Base-by-base conservation (phyloP, 1,284 basidiomycete genomes). In the Violaceomyces palustris region DNA sequence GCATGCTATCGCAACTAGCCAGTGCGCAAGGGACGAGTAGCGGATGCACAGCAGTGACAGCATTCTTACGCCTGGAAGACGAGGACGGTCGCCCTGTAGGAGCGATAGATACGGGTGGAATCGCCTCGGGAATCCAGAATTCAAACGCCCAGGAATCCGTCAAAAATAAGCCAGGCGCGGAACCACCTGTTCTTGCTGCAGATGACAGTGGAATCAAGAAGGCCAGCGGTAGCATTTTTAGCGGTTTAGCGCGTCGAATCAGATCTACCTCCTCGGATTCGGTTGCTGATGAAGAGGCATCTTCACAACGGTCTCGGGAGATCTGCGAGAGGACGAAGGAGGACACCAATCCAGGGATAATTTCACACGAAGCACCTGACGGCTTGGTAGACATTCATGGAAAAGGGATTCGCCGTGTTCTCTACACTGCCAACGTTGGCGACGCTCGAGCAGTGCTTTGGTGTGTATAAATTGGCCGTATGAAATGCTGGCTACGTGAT, bases 31-130 rank as follows among this genome's bases (percentile, higher is more conserved):
- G 87, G 69, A 91, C 92, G 37, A 89, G 94, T 67, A 93, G 90
- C 8, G 94, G 94, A 0, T 98, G 93, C 70, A 98, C 94, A 0
- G 94, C 88, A 3, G 94, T 96, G 24, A 91, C 89, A n/a, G 90
- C 89, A 3, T 92, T 98, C 76, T 79, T 99, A 35, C 85, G 94
- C n/a, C 76, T 96, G 44, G 94, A 99, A 75, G 87, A 91, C 61
- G 78, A 67, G 12, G 60, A 71, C 3, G 74, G 74, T 4, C 56
- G 67, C 9, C 61, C 71, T 1, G 42, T 69, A 14, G 64, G 62
- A 31, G 34, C 39, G n/a, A 8, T 22, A 34, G 9, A 34, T 9
- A 34, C 15, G 21, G 33, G 33, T 5, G 33, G 17, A 5, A 22
- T 34, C 33, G 33, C n/a, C n/a, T n/a, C n/a, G n/a, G n/a, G n/a